Evolutionary conservation across 352 stramenopile genomes (phyloP).

Genomic region (Globisporangium polare): DNA sequence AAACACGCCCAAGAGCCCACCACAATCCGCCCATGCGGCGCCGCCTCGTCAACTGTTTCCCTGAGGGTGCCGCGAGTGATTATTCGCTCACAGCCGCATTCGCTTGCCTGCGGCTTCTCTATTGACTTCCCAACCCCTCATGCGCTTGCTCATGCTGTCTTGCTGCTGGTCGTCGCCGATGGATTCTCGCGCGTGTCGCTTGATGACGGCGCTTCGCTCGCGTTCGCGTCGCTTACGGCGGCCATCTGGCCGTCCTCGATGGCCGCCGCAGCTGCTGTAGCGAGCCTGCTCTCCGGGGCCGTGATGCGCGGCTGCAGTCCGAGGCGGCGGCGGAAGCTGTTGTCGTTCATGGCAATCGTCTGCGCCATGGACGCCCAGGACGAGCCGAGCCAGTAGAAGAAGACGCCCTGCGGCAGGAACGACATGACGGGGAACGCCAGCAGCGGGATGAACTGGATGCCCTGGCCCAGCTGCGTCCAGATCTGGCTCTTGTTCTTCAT

Average conservation of each 20-base stretch:
- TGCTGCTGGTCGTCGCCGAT: background rate
- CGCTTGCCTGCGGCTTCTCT: background rate
- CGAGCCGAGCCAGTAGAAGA: slow-evolving; percentile 78
- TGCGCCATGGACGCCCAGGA: slow-evolving; percentile 69
- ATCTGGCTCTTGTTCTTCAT: slow-evolving; percentile 43
- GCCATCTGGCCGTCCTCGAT: background rate
- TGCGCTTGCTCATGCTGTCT: background rate
- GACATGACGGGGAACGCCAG: slow-evolving; percentile 48
- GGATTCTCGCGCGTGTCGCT: slow-evolving; percentile 7
- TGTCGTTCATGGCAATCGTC: slow-evolving; percentile 59
- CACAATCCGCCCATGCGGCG: no score
- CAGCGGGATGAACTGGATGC: slow-evolving; percentile 51
- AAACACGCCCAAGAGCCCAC: background rate
- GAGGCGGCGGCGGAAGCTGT: slow-evolving; percentile 51
- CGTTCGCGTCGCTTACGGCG: background rate
- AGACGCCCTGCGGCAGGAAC: slow-evolving; percentile 62
- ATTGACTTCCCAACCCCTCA: background rate
- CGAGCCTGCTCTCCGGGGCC: slow-evolving; percentile 7
- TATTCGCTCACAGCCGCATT: background rate
- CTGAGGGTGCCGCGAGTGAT: background rate
- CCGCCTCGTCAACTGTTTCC: background rate
- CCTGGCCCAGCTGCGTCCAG: slow-evolving; percentile 38
- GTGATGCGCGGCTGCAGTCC: slow-evolving; percentile 44
- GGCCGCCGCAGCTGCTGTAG: background rate
- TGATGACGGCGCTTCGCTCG: slow-evolving; percentile 1